Conservation (phyloP, 768 basidiomycete species). For the Trametopsis cervina region DNA sequence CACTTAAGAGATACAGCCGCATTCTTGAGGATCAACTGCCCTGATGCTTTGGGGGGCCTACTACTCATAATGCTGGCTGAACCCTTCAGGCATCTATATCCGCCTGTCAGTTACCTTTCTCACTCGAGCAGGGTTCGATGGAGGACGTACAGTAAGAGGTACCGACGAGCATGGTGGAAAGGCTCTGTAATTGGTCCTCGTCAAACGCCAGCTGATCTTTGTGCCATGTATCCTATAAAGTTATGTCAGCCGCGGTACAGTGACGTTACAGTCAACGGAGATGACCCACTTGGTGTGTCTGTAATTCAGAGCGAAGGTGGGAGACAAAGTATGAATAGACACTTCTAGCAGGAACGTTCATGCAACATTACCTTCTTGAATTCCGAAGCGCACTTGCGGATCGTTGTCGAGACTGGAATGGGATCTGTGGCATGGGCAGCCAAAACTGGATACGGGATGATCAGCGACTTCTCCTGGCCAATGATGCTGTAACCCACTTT, state of each 20-base stretch:
- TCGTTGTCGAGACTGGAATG: slow-evolving; percentile 84
- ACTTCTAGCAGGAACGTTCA: neutral
- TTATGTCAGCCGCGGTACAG: neutral
- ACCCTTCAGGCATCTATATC: neutral
- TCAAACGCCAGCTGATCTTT: slow-evolving; percentile 82
- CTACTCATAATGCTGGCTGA: neutral
- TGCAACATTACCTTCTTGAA: slow-evolving; percentile 62
- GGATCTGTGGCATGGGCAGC: slow-evolving; percentile 80
- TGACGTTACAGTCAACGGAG: neutral
- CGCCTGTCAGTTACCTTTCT: neutral
- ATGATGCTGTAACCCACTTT: slow-evolving; percentile 38
- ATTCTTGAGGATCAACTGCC: too few relatives aligned
- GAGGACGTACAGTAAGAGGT: slow-evolving; percentile 76
- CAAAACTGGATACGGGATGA: slow-evolving; percentile 39
- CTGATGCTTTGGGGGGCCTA: too few relatives aligned
- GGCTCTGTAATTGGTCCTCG: slow-evolving; percentile 82
- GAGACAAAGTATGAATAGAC: slow-evolving; percentile 3
- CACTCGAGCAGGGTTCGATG: neutral
- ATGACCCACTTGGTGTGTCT: slow-evolving; percentile 30
- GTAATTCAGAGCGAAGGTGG: slow-evolving; percentile 4
- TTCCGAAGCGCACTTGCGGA: slow-evolving; percentile 77
- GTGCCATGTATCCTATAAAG: slow-evolving; percentile 81
- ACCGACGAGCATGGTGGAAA: slow-evolving; percentile 85
- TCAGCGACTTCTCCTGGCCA: neutral
- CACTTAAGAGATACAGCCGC: too few relatives aligned